Conservation (phyloP, 108 stramenopile species). For the Discostella stelligeroides region DNA sequence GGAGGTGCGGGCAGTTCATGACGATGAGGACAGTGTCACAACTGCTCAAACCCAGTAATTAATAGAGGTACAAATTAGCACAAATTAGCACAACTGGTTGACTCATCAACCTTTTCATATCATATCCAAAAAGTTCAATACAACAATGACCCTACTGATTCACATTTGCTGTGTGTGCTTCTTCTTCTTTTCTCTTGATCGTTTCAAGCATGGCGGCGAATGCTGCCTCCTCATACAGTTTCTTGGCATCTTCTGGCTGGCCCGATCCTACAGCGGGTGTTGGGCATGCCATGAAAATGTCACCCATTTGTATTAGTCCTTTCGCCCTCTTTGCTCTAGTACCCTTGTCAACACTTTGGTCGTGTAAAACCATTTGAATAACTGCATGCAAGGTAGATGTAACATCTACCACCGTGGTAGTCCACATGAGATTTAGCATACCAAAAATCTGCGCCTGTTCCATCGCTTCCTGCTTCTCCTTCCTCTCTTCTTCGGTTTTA, state of each 20-base stretch:
- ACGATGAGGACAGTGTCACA: no score
- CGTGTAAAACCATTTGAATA: constrained; percentile 75
- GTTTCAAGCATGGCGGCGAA: constrained; percentile 85
- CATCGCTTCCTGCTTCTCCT: constrained; percentile 47
- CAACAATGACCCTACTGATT: no score
- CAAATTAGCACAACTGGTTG: no score
- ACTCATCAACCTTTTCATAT: no score
- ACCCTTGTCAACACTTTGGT: constrained; percentile 61
- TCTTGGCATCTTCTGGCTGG: constrained; percentile 53
- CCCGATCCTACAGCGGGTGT: constrained; percentile 44
- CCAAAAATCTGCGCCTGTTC: constrained; percentile 45
- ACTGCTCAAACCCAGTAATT: no score
- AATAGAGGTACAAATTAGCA: no score
- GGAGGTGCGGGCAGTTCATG: no score
- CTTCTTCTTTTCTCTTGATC: constrained; percentile 78
- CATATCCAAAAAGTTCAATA: no score
- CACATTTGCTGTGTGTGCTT: constrained; percentile 30
- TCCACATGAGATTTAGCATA: constrained; percentile 73
- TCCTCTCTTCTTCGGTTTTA: constrained; percentile 60
- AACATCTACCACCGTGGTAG: constrained; percentile 81
- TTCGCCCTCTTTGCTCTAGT: constrained; percentile 59
- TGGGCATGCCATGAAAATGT: constrained; percentile 63
- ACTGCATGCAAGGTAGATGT: constrained; percentile 74
- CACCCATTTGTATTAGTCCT: constrained; percentile 61
- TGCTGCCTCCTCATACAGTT: constrained; percentile 78